Evolutionary conservation across 1,284 basidiomycete genomes (phyloP).

Genomic region (Naganishia cerealis): DNA sequence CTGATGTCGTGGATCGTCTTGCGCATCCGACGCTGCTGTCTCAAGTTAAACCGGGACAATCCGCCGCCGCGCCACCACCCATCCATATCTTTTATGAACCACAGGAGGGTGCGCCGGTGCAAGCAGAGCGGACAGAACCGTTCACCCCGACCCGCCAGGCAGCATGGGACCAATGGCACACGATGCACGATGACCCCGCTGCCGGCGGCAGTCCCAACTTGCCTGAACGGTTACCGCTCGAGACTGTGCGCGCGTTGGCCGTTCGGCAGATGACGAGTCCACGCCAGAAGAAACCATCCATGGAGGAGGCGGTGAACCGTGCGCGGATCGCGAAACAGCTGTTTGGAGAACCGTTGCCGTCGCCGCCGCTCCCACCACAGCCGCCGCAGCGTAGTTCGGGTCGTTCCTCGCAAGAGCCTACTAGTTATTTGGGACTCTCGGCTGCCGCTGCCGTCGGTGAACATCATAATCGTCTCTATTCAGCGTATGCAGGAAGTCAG

Average conservation of each 20-base stretch:
- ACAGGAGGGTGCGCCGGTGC: background rate
- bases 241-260: constrained; percentile 26
- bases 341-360: constrained; percentile 3
- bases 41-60: too few species aligned
- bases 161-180: constrained; percentile 29
- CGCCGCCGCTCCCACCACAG: background rate
- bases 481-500: constrained; percentile 1
- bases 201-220: background rate
- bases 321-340: constrained; percentile 30
- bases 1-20: constrained; percentile 2
- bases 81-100: background rate
- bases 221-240: constrained; percentile 29
- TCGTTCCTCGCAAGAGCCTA: background rate
- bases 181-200: background rate
- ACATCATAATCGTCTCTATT: constrained; percentile 4
- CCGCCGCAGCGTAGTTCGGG: background rate
- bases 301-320: constrained; percentile 34
- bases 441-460: background rate
- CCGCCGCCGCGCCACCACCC: background rate
- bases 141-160: constrained; percentile 18
- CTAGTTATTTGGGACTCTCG: background rate
- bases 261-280: constrained; percentile 22
- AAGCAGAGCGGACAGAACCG: background rate
- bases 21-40: background rate
- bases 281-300: constrained; percentile 31